Evolutionary conservation across 208 protist genomes (phyloP), one percentile per base, ranked within the genome.

Genomic region (Kentomonas sorsogonicus): DNA sequence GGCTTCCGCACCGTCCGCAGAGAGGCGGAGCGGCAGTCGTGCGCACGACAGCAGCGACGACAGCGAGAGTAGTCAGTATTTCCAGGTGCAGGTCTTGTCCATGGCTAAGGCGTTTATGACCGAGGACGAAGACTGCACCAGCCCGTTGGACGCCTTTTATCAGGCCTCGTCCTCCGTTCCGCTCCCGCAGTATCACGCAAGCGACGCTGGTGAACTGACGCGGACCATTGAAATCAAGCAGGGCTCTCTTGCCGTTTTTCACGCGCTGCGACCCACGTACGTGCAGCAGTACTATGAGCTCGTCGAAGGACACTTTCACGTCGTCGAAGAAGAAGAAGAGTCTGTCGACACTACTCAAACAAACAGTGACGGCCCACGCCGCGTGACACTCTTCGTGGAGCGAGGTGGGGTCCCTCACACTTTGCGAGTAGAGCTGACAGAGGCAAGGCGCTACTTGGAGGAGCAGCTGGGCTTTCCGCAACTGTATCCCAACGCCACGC

Each of bases 211-310:
- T n/a, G n/a, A n/a, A n/a, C n/a, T n/a, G 51, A 54, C 45, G 33
- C 56, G 68, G 10, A 66, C 53, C 25, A 18, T 82, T 2, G 59
- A 83, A 38, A 61, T 83, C 6, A 16, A 27, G 20, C 45, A 39
- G 5, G 76, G 76, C 15, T 34, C 50, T 15, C 54, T 83, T 5
- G 62, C 58, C 13, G 39, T 83, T n/a, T 78, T 64, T 60, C 71
- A 83, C 58, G 38, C 26, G 13, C 40, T 33, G 20, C 70, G 71
- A 5, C 55, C 66, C 4, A 63, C 52, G 13, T 66, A 65, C 59
- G 67, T 71, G 18, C 63, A 76, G 55, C 50, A 66, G 41, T 59
- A 55, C 26, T 47, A 73, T 39, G 76, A 83, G 47, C 55, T 83
- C 11, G 22, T 64, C 23, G 20, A 47, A 18, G 60, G 40, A 1